Base-by-base conservation (phyloP, 2,329 filamentous ascomycete genomes). In the Fusarium bactridioides region DNA sequence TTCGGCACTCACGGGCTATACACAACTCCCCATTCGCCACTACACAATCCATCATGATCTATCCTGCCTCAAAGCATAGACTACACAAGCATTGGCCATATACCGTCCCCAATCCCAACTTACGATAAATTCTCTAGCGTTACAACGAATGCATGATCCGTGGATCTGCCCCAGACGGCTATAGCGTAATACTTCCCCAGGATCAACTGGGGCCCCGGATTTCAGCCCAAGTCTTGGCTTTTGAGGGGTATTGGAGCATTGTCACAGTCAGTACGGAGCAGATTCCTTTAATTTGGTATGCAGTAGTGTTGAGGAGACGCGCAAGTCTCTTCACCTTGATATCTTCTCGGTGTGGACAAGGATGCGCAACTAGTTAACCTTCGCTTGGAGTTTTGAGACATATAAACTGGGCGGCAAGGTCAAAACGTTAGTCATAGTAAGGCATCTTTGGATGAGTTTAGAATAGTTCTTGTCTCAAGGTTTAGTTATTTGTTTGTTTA, bases 111-210 rank as follows among this genome's bases (percentile, higher is more conserved):
- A 18, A 40, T 10, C 5, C 23, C 55, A 57, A 37, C 55, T 57
- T 57, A 29, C 41, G 55, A 57, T 57, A 57, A 50, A 57, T 37
- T 50, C 55, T 50, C 55, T 57, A 57, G 55, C 55, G 55, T 57
- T 21, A 9, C 55, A 33, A 1, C 25, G 19, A 27, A 29, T 57
- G 55, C 41, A 48, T 50, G 50, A 54, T 54, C 50, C 50, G 50
- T 54, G 50, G 50, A 54, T 54, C 29, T 48, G 31, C 55, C 54
- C 55, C 41, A 57, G 55, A 50, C 41, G 55, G 55, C 55, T 57
- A 57, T 57, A 33, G 50, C 41, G 55, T 57, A 57, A 50, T 57
- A 50, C 3, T 45, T 35, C 31, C 55, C 55, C 55, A 57, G 55
- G 25, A 25, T 57, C 41, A 57, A 50, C 55, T 57, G 55, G 41